These are phyloP conservation scores for Linnemannia exigua DNA, from an alignment of 192 early-diverging fungal genomes.

Conservation along the genomic window DNA sequence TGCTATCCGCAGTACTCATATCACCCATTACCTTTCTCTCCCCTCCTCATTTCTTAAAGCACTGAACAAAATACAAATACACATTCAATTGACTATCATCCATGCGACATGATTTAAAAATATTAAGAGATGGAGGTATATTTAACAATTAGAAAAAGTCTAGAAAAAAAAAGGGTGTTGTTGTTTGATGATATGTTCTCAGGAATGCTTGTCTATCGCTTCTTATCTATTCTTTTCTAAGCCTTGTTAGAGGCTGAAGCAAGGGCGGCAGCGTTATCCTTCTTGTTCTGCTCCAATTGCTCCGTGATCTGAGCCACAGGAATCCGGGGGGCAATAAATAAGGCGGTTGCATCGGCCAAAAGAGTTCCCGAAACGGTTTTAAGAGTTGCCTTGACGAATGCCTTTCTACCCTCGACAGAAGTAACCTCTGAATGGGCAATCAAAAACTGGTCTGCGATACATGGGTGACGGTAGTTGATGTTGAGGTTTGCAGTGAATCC, in stretches of 20 bases:
- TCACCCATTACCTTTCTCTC: too few species aligned
- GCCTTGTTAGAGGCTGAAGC: not conserved
- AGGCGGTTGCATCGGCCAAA: constrained; percentile 74
- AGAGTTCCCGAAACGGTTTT: constrained; percentile 70
- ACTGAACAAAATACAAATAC: too few species aligned
- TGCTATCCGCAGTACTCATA: too few species aligned
- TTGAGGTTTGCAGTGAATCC: constrained; percentile 85
- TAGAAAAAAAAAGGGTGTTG: too few species aligned
- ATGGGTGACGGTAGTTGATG: constrained; percentile 80
- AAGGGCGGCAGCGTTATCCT: not conserved
- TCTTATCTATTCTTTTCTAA: not conserved
- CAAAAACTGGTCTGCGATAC: constrained; percentile 71
- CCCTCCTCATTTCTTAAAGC: too few species aligned
- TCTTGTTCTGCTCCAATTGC: constrained; percentile 30
- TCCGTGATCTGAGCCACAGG: constrained; percentile 31
- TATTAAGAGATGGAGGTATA: too few species aligned
- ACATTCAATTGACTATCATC: too few species aligned
- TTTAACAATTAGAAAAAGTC: too few species aligned
- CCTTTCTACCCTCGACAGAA: constrained; percentile 79
- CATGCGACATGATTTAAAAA: too few species aligned
- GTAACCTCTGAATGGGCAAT: constrained; percentile 67
- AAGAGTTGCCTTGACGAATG: constrained; percentile 70
- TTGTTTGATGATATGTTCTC: not conserved
- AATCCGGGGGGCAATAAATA: constrained; percentile 74
- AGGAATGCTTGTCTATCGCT: not conserved